Evolutionary conservation across 805 yeast genomes (phyloP), one percentile per base, ranked within the genome.

Genomic region (Wickerhamiella brachini): DNA sequence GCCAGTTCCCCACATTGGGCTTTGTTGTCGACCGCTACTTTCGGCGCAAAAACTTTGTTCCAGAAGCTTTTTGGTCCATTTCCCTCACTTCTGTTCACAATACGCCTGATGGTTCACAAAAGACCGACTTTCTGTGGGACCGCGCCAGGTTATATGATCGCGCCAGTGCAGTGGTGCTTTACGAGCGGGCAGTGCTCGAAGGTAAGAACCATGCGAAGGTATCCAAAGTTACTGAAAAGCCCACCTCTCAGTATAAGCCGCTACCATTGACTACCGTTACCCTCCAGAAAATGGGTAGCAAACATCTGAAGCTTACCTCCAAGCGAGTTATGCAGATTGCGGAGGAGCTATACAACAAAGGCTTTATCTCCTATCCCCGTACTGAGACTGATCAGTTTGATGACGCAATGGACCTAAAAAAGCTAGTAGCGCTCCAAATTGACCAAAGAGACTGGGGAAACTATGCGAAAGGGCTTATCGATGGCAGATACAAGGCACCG

Each of bases 1-100:
- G 99, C 63, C 99, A 93, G 63, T 93, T 93, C 60, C 99, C 99
- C 2, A 90, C 98, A 0, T 70, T 93, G 49, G 97, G 98, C 2
- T 93, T 93, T 67, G 89, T 93, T 0, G 97, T 93, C 10, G 98
- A 93, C 61, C 71, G 98, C 53, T 88, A 80, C 63, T 79, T 80
- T 52, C 72, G 95, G 51, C 83, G 84, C 34, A 76, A 78, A 59
- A 70, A 71, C 54, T 93, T 90, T 65, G 68, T 73, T 5, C 76
- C 86, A 0, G 97, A 93, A 63, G 74, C 74, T 7, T 89, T 86
- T 62, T 93, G 97, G 97, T 71, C 66, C 56, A 67, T 93, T 3
- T 75, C 75, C 18, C 63, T 88, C 1, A 68, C 69, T 46, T 77
- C 74, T 51, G 68, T 68, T 2, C 70, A 63, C 17, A 56, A 58